A percentile compares a stretch with the other conserved stretches of the same genome.
Evolutionary conservation across 108 stramenopile genomes (phyloP).

Genomic region (Nitzschia inconspicua): DNA sequence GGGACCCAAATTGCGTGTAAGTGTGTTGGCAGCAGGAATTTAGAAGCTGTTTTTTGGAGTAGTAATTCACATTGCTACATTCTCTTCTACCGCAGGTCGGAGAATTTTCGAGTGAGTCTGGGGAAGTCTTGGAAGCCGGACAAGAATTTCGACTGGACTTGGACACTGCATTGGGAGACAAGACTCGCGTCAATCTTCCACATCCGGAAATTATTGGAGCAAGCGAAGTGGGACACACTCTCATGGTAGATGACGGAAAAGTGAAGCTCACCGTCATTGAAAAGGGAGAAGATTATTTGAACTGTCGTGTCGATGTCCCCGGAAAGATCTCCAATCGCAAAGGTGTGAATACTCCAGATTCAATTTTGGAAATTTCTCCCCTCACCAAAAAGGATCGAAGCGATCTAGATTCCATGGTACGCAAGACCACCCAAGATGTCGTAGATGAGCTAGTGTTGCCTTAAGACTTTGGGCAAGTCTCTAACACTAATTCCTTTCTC

Average conservation of each 20-base stretch:
- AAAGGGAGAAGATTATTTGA: conserved; percentile 78
- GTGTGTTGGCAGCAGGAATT: background rate
- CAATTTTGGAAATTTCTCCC: conserved; percentile 88
- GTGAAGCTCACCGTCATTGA: conserved; percentile 82
- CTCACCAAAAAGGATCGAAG: conserved; percentile 89
- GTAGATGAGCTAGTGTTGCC: too few relatives aligned
- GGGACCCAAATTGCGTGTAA: conserved; percentile 91
- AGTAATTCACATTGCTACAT: background rate
- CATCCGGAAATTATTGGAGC: conserved; percentile 94
- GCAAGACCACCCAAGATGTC: too few relatives aligned
- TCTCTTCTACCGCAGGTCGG: conserved; percentile 44
- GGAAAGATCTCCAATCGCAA: conserved; percentile 90
- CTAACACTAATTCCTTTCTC: background rate
- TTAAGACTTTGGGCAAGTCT: too few relatives aligned
- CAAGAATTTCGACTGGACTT: conserved; percentile 89
- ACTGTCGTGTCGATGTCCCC: conserved; percentile 83
- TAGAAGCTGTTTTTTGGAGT: background rate
- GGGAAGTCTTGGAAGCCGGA: conserved; percentile 70
- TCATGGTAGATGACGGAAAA: conserved; percentile 95
- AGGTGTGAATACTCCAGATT: conserved; percentile 94
- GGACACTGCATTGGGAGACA: conserved; percentile 78
- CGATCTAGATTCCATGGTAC: conserved; percentile 88
- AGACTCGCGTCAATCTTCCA: conserved; percentile 82
- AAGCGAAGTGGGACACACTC: conserved; percentile 79
- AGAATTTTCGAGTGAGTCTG: conserved; percentile 70